Conservation (phyloP, 148 eudicot species). For the Rhododendron griersonianum region DNA sequence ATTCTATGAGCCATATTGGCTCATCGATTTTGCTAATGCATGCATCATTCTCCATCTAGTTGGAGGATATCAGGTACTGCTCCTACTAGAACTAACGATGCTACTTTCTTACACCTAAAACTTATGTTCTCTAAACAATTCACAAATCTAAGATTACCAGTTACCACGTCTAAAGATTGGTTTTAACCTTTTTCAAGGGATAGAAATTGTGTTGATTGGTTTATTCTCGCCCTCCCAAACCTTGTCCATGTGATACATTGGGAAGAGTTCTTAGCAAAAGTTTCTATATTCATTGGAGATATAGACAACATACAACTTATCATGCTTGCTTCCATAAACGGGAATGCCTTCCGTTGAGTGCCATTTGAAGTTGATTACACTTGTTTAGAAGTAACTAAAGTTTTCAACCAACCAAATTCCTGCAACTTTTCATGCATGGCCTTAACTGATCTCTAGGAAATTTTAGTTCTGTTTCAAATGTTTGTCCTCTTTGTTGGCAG, state of each 20-base stretch:
- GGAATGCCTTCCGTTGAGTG: neutral
- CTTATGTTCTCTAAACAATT: neutral
- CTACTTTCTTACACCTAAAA: neutral
- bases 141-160: neutral
- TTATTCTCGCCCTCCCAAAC: neutral
- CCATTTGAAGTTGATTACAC: neutral
- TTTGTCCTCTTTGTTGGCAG: conserved; percentile 19
- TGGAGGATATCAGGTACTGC: conserved; percentile 72
- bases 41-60: conserved; percentile 61
- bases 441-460: neutral
- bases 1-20: conserved; percentile 63
- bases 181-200: neutral
- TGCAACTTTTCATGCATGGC: neutral
- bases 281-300: neutral
- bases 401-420: neutral
- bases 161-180: neutral
- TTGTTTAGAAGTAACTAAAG: neutral
- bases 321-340: neutral
- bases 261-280: neutral
- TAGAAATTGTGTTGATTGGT: neutral
- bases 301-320: neutral
- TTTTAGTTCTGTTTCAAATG: neutral
- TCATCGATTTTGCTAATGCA: conserved; percentile 61
- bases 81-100: neutral
- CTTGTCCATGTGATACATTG: neutral